Base-by-base conservation (phyloP, 2,329 filamentous ascomycete genomes). In the Hymenoscyphus fructigenus region DNA sequence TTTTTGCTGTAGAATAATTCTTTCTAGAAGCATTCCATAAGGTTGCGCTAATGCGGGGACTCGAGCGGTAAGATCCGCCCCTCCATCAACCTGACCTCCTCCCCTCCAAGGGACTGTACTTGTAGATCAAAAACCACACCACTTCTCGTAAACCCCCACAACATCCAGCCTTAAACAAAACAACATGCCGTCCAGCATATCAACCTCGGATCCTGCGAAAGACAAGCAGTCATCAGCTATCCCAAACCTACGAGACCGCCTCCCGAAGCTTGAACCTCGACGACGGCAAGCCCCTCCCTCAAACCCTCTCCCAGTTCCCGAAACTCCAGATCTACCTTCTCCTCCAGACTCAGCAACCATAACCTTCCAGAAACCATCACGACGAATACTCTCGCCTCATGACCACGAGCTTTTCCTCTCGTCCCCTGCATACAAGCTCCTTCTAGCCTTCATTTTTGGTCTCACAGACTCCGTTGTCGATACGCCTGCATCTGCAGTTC, bases 401-500 rank as follows among this genome's bases (percentile, higher is more conserved):
- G 95, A 99, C 71, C 93, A 96, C 75, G 84, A 91, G 20, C 79
- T 92, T 3, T 99, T 98, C 73, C 83, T 93, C 20, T 80, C 85
- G 0, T 97, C 93, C 0, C 82, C 89, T 0, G 89, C 93, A 6
- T 90, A 91, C 76, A 82, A 82, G 7, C 84, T 98, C 50, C 84
- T 99, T 55, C 81, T 91, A 65, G 87, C 91, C 23, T 99, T 97
- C 79, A 84, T 97, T 67, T 97, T 97, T 77, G 85, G 86, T 10
- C 86, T 99, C 26, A 89, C 93, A 56, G 93, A 97, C 72, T 88
- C 91, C 3, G 91, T 97, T 56, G 81, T 87, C 59, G 88, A 91
- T 74, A 86, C 82, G 32, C 86, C 90, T 6, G 84, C 90, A 67
- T 90, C 89, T 2, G 81, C 89, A 5, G 78, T 87, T 65, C 81